phyloP scores from a whole-genome alignment of 1,139 yeast genomes.

The Geotrichum citri-aurantii region DNA sequence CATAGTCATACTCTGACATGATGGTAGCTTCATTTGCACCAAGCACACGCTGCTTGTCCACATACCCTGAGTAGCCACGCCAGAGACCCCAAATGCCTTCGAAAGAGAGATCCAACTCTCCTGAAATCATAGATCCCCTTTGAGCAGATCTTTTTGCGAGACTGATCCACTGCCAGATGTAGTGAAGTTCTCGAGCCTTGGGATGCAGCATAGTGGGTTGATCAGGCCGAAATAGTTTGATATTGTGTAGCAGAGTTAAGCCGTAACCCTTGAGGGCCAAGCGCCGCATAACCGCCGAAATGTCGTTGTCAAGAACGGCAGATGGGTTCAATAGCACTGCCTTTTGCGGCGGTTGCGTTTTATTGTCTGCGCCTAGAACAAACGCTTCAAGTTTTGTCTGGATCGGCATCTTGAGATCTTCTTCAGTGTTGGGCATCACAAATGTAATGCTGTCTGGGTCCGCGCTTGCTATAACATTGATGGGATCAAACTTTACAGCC shows the following conservation, averaged over 20 bases:
- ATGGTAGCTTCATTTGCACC: constrained; percentile 42
- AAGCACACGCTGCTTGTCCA: not conserved
- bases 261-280: constrained; percentile 75
- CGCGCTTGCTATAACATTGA: constrained; percentile 60
- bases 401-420: not conserved
- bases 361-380: constrained; percentile 29
- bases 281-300: constrained; percentile 47
- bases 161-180: constrained; percentile 87
- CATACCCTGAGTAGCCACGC: constrained; percentile 50
- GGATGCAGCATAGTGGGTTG: constrained; percentile 45
- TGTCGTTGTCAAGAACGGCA: constrained; percentile 32
- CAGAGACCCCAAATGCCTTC: constrained; percentile 91
- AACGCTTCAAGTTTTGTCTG: constrained; percentile 1
- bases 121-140: not conserved
- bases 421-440: constrained; percentile 9
- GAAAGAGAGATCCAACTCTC: constrained; percentile 61
- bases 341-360: not conserved
- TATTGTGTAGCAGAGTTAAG: constrained; percentile 57
- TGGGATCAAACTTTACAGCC: constrained; percentile 59
- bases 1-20: constrained; percentile 42
- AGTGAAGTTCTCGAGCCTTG: constrained; percentile 48
- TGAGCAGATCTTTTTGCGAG: constrained; percentile 52
- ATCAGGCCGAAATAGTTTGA: not conserved
- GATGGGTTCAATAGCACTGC: constrained; percentile 18
- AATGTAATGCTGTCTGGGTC: constrained; percentile 54